Base-by-base conservation (phyloP, 2,329 filamentous ascomycete species). In the Myriosclerotinia scirpicola region DNA sequence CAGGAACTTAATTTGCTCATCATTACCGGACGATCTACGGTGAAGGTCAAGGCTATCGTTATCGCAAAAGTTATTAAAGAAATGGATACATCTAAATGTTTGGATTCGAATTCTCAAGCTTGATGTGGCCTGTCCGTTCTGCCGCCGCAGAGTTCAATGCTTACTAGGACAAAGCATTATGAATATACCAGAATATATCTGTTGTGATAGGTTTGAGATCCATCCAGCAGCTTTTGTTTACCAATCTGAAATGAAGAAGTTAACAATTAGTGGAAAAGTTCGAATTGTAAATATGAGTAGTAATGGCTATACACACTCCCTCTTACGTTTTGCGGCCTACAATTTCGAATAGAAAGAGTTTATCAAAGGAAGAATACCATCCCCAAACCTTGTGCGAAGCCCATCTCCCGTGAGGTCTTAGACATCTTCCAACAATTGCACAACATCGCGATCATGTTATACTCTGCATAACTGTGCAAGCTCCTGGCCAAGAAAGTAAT, bases 101-200 rank as follows among this genome's bases (percentile, higher is more conserved):
- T 53, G 58, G 8, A 58, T 54, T 0, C 36, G 53, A 8, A 60
- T 68, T 48, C 34, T 71, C 14, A 22, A 60, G 9, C 34, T 72
- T 40, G 78, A 81, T 52, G 76, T 82, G 11, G 72, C 73, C 76
- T 1, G 75, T 82, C 3, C 77, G 80, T 34, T 66, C 70, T 5
- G 78, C 80, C 0, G 81, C 79, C 1, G 72, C 69, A 0, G 73
- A 75, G 9, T 72, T 82, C 6, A 77, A 76, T n/a, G 64, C 67
- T 40, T 42, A 70, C 26, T 78, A 1, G 55, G 66, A 1, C 78
- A 78, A 26, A 55, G n/a, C 17, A 75, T 81, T 14, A 72, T 70
- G 67, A 54, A 12, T 36, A 40, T 67, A 3, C 54, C 60, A 62
- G 26, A 67, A 3, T 60, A 22, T 26, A 65, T 68, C 5, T 67